Evolutionary conservation across 1,139 yeast genomes (phyloP), one percentile per base, ranked within the genome.

Genomic region (Taphrina pruni): DNA sequence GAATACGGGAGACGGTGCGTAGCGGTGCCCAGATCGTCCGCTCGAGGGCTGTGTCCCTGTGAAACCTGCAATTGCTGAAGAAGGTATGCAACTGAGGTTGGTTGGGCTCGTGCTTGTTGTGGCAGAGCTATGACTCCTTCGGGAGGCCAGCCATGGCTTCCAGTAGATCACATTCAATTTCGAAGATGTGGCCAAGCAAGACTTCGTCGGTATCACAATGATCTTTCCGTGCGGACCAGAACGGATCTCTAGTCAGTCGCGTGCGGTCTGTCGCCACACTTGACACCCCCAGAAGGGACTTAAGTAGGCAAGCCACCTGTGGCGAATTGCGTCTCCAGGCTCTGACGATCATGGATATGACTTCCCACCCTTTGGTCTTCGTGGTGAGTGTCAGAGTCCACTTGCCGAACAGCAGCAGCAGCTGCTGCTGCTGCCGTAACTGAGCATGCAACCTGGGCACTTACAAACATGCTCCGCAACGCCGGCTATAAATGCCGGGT

Each of bases 181-280:
- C 43, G 6, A 6, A 45, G 48, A 14, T 45, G 48, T 45, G 48
- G 48, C 48, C 48, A 45, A 45, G 20, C 20, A n/a, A 45, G 48
- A 2, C 5, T 26, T 26, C 32, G 32, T 26, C 32, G 32, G 32
- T n/a, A 45, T 6, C 48, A 45, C 20, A 7, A n/a, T n/a, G 48
- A 45, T 7, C 20, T n/a, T n/a, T 45, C 20, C 20, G 20, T 17
- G 48, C 14, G 20, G 6, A 45, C 17, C n/a, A 7, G 12, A 45
- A 14, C 20, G 48, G 48, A 45, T 7, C 20, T 45, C 20, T 6
- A 50, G 36, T 50, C 54, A 50, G 36, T 50, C 54, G 54, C 54
- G 54, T 50, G 54, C 54, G 36, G 54, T 26, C 54, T 21, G 9
- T 50, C 54, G 54, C 54, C 54, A 50, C 54, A 50, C 36, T n/a